These are phyloP conservation scores for Pseudozyma thailandica DNA, from an alignment of 1,284 basidiomycete species.

Conservation along the genomic window DNA sequence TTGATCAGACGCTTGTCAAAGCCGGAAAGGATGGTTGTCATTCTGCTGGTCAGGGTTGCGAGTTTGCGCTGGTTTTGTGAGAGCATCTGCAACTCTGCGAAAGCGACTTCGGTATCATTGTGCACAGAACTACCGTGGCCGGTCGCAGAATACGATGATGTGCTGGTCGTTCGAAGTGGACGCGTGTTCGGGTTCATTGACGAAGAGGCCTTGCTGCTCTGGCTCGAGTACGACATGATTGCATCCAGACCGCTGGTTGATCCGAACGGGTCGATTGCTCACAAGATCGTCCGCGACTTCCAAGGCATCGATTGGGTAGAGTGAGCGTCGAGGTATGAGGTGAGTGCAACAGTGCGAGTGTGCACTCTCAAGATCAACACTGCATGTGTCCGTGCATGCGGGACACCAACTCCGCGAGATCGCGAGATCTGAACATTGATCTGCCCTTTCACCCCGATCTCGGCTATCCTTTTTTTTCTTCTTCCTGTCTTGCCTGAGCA, in stretches of 20 bases:
- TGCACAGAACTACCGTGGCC: conserved; percentile 4
- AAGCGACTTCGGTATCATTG: conserved; percentile 56
- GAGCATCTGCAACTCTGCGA: conserved; percentile 69
- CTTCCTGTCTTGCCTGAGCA: not conserved
- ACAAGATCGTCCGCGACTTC: not conserved
- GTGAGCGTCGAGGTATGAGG: too few species aligned
- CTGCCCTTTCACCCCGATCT: not conserved
- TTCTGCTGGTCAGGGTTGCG: conserved; percentile 66
- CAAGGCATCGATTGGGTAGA: not conserved
- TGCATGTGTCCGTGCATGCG: conserved; percentile 18
- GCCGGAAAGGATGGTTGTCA: conserved; percentile 68
- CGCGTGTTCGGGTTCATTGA: conserved; percentile 4
- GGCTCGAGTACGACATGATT: conserved; percentile 27
- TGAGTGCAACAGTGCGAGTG: too few species aligned
- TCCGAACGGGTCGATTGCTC: not conserved
- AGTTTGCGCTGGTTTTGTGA: conserved; percentile 69
- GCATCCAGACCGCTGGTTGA: too few species aligned
- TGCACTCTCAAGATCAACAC: not conserved
- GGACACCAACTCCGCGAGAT: not conserved
- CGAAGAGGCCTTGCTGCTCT: conserved; percentile 21
- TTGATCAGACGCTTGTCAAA: conserved; percentile 69
- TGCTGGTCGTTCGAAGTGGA: conserved; percentile 7
- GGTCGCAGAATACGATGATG: conserved; percentile 9
- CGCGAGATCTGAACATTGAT: not conserved
- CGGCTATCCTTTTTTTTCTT: conserved; percentile 27